Evolutionary conservation across 1,284 basidiomycete species (phyloP).

Genomic region (Pterulicium gracile): DNA sequence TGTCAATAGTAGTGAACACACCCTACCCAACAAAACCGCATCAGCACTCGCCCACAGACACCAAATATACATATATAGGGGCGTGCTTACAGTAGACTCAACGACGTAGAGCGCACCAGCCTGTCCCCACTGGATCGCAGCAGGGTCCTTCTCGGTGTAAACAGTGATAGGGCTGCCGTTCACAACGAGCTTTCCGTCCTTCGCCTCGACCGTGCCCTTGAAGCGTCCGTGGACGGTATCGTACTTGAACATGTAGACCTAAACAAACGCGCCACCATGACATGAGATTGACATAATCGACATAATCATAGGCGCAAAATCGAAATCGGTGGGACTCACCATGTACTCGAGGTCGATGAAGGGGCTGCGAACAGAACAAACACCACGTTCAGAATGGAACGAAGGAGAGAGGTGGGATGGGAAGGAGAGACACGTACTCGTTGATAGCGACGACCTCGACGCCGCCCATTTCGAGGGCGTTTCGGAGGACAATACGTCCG

Average conservation of each 20-base stretch:
- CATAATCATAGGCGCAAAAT: slow-evolving; percentile 15
- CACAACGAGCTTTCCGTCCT: slow-evolving; percentile 88
- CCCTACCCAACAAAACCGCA: slow-evolving; percentile 36
- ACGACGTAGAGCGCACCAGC: slow-evolving; percentile 90
- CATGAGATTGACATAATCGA: slow-evolving; percentile 25
- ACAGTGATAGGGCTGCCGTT: slow-evolving; percentile 75
- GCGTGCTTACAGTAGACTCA: slow-evolving; percentile 74
- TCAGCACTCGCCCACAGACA: not conserved
- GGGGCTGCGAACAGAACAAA: slow-evolving; percentile 39
- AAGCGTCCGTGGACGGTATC: slow-evolving; percentile 97
- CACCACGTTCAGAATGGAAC: slow-evolving; percentile 3
- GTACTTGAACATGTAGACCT: slow-evolving; percentile 99
- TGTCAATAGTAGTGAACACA: slow-evolving; percentile 95
- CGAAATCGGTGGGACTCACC: slow-evolving; percentile 31
- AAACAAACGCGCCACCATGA: no score
- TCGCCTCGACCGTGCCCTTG: slow-evolving; percentile 76
- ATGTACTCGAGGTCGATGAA: slow-evolving; percentile 97
- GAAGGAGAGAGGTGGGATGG: not conserved
- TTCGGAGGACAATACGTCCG: slow-evolving; percentile 95
- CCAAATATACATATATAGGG: not conserved
- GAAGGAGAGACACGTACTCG: slow-evolving; percentile 48
- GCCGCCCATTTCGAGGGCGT: slow-evolving; percentile 73
- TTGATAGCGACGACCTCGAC: slow-evolving; percentile 84
- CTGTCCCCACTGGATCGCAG: slow-evolving; percentile 76
- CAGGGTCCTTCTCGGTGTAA: slow-evolving; percentile 83